These are phyloP conservation scores for Orbilia quercus DNA, from an alignment of 2,329 filamentous ascomycete genomes.

Conservation along the genomic window DNA sequence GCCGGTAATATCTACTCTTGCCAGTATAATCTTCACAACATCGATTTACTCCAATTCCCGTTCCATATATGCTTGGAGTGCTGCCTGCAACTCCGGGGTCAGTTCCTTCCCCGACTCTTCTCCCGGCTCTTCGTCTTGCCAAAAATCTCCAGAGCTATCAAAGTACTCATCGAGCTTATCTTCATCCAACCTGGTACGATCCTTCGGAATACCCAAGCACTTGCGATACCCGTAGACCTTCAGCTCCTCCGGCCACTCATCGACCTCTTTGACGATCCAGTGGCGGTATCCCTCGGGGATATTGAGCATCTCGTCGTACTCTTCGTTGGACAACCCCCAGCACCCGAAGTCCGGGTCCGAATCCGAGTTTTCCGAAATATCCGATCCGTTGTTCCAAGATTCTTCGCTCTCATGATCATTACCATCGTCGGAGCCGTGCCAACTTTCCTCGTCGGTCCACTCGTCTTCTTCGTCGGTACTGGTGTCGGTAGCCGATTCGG, in stretches of 20 bases:
- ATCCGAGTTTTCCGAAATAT: conserved; percentile 1
- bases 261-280: conserved; percentile 59
- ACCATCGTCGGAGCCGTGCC: conserved; percentile 12
- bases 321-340: conserved; percentile 62
- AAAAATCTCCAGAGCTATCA: neutral
- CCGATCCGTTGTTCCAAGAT: neutral
- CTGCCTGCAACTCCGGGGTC: too few species aligned
- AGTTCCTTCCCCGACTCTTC: neutral
- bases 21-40: too few species aligned
- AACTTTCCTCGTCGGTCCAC: conserved; percentile 18
- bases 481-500: too few species aligned
- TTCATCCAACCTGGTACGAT: neutral
- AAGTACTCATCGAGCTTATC: neutral
- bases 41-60: too few species aligned
- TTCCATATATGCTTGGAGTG: too few species aligned
- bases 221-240: conserved; percentile 30
- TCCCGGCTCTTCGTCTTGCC: neutral
- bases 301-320: conserved; percentile 63
- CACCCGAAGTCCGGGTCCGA: conserved; percentile 61
- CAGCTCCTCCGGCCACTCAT: conserved; percentile 34
- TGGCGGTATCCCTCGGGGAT: conserved; percentile 62
- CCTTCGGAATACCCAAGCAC: conserved; percentile 5
- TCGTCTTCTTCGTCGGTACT: neutral
- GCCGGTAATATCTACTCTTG: too few species aligned
- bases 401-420: neutral